Evolutionary conservation across 2,329 filamentous ascomycete genomes (phyloP).

Genomic region (Lachnellula suecica): DNA sequence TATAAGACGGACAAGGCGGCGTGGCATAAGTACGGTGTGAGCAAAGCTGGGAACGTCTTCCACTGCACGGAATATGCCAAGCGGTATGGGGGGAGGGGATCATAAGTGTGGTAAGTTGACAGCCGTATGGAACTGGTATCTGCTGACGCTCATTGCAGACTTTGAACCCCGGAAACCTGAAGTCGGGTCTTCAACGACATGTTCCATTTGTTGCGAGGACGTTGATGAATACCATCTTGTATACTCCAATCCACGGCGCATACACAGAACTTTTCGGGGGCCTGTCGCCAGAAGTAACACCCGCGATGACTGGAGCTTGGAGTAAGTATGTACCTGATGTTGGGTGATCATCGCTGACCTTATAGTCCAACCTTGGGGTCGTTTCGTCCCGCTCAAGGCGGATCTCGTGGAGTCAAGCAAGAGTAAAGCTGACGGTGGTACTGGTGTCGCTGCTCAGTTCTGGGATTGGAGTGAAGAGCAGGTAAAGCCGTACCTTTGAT

Average conservation of each 20-base stretch:
- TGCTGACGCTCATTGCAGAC: slow-evolving; percentile 16
- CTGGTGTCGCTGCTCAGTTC: slow-evolving; percentile 38
- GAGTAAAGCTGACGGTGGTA: slow-evolving; percentile 37
- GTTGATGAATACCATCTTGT: slow-evolving; percentile 12
- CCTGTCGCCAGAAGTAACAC: slow-evolving; percentile 26
- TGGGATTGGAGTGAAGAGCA: slow-evolving; percentile 46
- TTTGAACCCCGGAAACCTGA: slow-evolving; percentile 31
- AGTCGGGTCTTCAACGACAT: slow-evolving; percentile 21
- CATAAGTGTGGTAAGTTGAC: slow-evolving; percentile 24
- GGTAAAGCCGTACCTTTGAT: slow-evolving; percentile 24
- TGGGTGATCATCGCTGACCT: not conserved
- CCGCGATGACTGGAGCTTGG: slow-evolving; percentile 27
- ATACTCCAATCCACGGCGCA: slow-evolving; percentile 27
- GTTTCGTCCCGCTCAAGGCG: slow-evolving; percentile 31
- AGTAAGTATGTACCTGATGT: slow-evolving; percentile 14
- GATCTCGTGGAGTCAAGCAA: slow-evolving; percentile 35
- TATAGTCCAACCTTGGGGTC: slow-evolving; percentile 48
- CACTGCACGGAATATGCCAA: slow-evolving; percentile 26
- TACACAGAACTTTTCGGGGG: slow-evolving; percentile 32
- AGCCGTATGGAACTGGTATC: not conserved
- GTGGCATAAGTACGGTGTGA: slow-evolving; percentile 24
- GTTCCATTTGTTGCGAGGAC: slow-evolving; percentile 10
- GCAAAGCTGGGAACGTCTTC: slow-evolving; percentile 28
- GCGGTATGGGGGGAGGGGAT: slow-evolving; percentile 23
- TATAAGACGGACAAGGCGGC: slow-evolving; percentile 19